A percentile compares a stretch with the other conserved stretches of the same genome.
phyloP scores from a whole-genome alignment of 139 green algal genomes.

The Picochlorum costavermella region DNA sequence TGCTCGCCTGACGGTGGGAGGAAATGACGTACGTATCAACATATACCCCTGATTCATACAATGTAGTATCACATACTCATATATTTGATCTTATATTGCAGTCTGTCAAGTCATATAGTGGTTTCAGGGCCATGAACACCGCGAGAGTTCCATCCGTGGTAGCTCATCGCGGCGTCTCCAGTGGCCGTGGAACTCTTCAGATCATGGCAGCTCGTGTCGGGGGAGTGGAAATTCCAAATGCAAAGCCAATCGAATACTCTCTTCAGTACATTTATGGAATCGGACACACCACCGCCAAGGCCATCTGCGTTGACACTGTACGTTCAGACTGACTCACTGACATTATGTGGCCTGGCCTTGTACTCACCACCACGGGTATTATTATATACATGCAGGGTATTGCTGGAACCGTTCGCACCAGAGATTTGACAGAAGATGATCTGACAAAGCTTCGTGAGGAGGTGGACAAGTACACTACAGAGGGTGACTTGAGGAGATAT shows the following conservation, averaged over 20 bases:
- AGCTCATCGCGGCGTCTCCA: not conserved
- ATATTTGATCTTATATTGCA: conserved; percentile 5
- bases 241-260: conserved; percentile 88
- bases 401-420: conserved; percentile 36
- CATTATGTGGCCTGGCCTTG: too few species aligned
- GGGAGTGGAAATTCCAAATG: conserved; percentile 97
- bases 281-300: conserved; percentile 81
- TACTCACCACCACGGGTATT: too few species aligned
- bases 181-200: conserved; percentile 43
- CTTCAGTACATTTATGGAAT: conserved; percentile 98
- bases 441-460: conserved; percentile 86
- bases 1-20: conserved; percentile 5
- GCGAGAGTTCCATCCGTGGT: conserved; percentile 7
- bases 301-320: conserved; percentile 70
- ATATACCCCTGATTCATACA: not conserved
- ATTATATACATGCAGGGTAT: too few species aligned
- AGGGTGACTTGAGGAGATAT: conserved; percentile 85
- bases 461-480: conserved; percentile 80
- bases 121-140: conserved; percentile 22
- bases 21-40: conserved; percentile 4
- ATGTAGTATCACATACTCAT: not conserved
- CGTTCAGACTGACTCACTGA: not conserved
- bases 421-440: conserved; percentile 94
- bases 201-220: conserved; percentile 83
- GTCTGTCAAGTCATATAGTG: conserved; percentile 25